Conservation (phyloP, 345 rosid genomes). For the Cardamine resedifolia region DNA sequence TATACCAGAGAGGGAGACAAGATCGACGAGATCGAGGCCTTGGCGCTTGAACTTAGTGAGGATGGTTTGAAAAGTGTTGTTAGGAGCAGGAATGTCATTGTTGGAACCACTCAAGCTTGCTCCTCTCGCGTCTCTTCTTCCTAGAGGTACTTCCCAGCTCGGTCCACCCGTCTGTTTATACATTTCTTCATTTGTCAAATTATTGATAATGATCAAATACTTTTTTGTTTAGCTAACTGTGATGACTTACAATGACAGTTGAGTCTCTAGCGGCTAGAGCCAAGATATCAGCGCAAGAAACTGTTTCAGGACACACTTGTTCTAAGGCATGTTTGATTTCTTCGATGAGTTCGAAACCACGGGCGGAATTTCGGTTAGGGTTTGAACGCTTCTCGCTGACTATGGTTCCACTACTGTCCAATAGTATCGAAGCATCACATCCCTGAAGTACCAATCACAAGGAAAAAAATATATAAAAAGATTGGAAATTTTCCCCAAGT, state of each 20-base stretch:
- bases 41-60: slow-evolving; percentile 56
- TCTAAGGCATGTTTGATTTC: slow-evolving; percentile 75
- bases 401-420: slow-evolving; percentile 63
- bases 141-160: slow-evolving; percentile 80
- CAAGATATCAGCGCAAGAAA: slow-evolving; percentile 83
- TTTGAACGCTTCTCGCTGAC: slow-evolving; percentile 69
- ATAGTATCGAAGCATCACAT: slow-evolving; percentile 73
- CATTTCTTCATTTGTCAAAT: neutral
- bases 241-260: slow-evolving; percentile 63
- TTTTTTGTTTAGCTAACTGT: neutral
- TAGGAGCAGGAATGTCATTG: slow-evolving; percentile 68
- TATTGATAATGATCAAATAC: neutral
- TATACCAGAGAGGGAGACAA: slow-evolving; percentile 73
- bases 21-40: slow-evolving; percentile 66
- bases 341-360: slow-evolving; percentile 84
- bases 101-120: slow-evolving; percentile 83
- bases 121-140: slow-evolving; percentile 70
- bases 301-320: slow-evolving; percentile 70
- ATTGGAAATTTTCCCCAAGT: neutral
- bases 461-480: neutral
- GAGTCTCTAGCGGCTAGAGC: slow-evolving; percentile 91
- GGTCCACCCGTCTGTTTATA: slow-evolving; percentile 72
- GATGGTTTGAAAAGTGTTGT: slow-evolving; percentile 60
- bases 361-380: slow-evolving; percentile 74
- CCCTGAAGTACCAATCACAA: slow-evolving; percentile 46